Evolutionary conservation across 805 yeast species (phyloP).

Genomic region (Grigorovia transvaalensis): DNA sequence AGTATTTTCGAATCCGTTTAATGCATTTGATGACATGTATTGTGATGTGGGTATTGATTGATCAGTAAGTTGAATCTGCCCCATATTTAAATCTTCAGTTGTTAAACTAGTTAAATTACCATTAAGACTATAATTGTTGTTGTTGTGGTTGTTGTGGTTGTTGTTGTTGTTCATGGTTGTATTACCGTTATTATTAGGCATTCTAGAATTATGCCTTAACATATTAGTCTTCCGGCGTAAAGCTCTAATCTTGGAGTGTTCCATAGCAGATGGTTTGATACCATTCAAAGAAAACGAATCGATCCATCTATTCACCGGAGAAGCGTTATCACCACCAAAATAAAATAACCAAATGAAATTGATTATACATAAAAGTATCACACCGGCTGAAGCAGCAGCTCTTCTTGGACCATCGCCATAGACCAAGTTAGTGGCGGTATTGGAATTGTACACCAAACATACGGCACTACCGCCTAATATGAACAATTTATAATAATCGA

Average conservation of each 20-base stretch:
- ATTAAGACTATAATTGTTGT: not conserved
- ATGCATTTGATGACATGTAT: conserved; percentile 41
- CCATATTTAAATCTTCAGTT: not conserved
- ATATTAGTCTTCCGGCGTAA: conserved; percentile 15
- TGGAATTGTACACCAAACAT: conserved; percentile 77
- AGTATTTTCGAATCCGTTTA: conserved; percentile 52
- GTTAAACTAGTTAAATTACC: not conserved
- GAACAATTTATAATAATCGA: conserved; percentile 57
- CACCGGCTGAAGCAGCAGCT: conserved; percentile 90
- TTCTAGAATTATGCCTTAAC: not conserved
- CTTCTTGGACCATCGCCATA: conserved; percentile 54
- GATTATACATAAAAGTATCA: conserved; percentile 68
- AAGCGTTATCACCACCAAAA: conserved; percentile 81
- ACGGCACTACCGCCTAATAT: conserved; percentile 37
- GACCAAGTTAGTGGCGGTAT: conserved; percentile 70
- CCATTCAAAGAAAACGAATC: conserved; percentile 67
- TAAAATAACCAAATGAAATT: conserved; percentile 80
- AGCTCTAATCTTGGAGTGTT: conserved; percentile 17
- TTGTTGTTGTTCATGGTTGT: conserved; percentile 1
- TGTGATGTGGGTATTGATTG: conserved; percentile 9
- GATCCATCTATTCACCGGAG: conserved; percentile 76
- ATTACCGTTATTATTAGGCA: conserved; percentile 1
- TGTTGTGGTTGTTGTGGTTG: not conserved
- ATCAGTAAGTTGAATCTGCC: not conserved
- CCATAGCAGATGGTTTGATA: conserved; percentile 30